A percentile compares a stretch with the other conserved stretches of the same genome.
These are phyloP conservation scores for Clavariopsis aquatica DNA, from an alignment of 495 filamentous ascomycete species.

Conservation along the genomic window DNA sequence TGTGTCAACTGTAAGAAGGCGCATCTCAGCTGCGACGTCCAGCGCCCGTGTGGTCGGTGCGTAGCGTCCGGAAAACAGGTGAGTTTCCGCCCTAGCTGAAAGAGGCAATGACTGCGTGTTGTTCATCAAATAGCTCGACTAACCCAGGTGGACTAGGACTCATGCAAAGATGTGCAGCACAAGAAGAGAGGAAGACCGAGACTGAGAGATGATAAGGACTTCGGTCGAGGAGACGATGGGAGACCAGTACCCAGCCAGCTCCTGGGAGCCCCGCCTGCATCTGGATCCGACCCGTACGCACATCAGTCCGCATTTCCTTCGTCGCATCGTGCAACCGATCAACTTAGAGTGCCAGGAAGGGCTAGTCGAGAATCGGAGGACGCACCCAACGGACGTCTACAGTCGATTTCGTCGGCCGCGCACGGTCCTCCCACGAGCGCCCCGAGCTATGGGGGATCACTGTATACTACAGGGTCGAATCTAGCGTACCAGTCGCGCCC, in stretches of 20 bases:
- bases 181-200: slow-evolving; percentile 94
- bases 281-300: slow-evolving; percentile 9
- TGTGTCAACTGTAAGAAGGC: slow-evolving; percentile 98
- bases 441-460: slow-evolving; percentile 16
- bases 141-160: slow-evolving; percentile 55
- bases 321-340: slow-evolving; percentile 21
- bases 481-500: slow-evolving; percentile 20
- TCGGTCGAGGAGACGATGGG: slow-evolving; percentile 30
- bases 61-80: slow-evolving; percentile 66
- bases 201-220: slow-evolving; percentile 76
- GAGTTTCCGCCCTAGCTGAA: slow-evolving; percentile 28
- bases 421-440: slow-evolving; percentile 20
- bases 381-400: slow-evolving; percentile 12
- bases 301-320: slow-evolving; percentile 15
- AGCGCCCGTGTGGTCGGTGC: slow-evolving; percentile 64
- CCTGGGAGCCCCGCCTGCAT: slow-evolving; percentile 13
- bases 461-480: slow-evolving; percentile 17
- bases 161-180: slow-evolving; percentile 93
- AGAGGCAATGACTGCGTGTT: not conserved
- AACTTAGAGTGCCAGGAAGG: slow-evolving; percentile 18
- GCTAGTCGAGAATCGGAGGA: slow-evolving; percentile 18
- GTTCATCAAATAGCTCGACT: not conserved
- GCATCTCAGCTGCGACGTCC: slow-evolving; percentile 78
- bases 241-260: slow-evolving; percentile 8
- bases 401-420: slow-evolving; percentile 3